These are phyloP conservation scores for Sutorius eximius DNA, from an alignment of 1,284 basidiomycete genomes.

Conservation along the genomic window DNA sequence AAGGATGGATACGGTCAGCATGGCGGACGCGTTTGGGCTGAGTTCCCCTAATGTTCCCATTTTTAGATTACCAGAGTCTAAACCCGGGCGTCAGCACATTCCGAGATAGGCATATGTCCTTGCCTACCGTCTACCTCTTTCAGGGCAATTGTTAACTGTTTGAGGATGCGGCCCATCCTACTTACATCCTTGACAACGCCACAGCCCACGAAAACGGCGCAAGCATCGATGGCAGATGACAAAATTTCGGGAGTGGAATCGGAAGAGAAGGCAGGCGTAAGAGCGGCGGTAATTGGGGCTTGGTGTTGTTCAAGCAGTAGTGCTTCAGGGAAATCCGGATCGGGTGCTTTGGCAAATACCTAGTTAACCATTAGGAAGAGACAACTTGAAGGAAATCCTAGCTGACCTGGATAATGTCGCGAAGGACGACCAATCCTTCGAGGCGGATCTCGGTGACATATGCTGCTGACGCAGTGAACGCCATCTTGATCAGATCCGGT, in stretches of 20 bases:
- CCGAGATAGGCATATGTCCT: background rate
- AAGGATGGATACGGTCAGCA: slow-evolving; percentile 91
- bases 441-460: slow-evolving; percentile 94
- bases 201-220: slow-evolving; percentile 93
- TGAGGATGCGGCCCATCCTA: slow-evolving; percentile 93
- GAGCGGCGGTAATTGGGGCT: slow-evolving; percentile 95
- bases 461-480: slow-evolving; percentile 95
- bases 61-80: slow-evolving; percentile 81
- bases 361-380: slow-evolving; percentile 34
- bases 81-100: slow-evolving; percentile 11
- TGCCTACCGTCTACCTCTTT: slow-evolving; percentile 80
- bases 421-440: slow-evolving; percentile 87
- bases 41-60: slow-evolving; percentile 87
- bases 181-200: slow-evolving; percentile 91
- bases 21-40: slow-evolving; percentile 91
- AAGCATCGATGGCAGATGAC: slow-evolving; percentile 89
- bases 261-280: slow-evolving; percentile 95
- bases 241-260: slow-evolving; percentile 97
- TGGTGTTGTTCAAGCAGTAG: slow-evolving; percentile 97
- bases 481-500: slow-evolving; percentile 94
- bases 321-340: slow-evolving; percentile 91
- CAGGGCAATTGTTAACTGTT: slow-evolving; percentile 84
- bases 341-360: slow-evolving; percentile 85
- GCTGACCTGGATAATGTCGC: slow-evolving; percentile 88
- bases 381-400: background rate